Conservation (phyloP, 2,329 filamentous ascomycete genomes). For the Diaporthe aspalathi region DNA sequence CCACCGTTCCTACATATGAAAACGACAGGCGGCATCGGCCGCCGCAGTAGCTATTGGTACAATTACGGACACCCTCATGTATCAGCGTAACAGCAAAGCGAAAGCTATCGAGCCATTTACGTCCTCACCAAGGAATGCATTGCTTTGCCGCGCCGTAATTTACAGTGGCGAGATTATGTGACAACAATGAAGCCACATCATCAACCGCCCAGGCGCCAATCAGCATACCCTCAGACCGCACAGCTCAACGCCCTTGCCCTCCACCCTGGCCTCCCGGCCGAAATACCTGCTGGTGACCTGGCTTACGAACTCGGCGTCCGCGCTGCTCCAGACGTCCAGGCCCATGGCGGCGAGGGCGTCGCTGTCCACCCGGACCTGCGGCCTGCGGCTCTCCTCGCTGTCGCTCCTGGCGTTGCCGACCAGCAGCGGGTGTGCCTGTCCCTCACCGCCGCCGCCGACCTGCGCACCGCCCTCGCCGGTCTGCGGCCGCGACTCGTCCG, state of each 20-base stretch:
- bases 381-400: conserved; percentile 50
- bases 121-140: background rate
- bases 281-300: conserved; percentile 75
- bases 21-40: background rate
- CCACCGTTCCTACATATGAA: background rate
- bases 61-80: background rate
- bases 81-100: background rate
- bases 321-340: conserved; percentile 80
- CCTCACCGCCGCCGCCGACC: conserved; percentile 43
- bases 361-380: conserved; percentile 66
- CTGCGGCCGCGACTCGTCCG: conserved; percentile 47
- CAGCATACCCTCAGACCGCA: conserved; percentile 78
- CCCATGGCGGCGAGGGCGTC: conserved; percentile 78
- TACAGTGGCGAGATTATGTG: conserved; percentile 11
- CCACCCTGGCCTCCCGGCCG: conserved; percentile 69
- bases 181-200: conserved; percentile 5
- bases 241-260: conserved; percentile 78
- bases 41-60: background rate
- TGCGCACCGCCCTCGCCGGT: conserved; percentile 43
- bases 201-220: conserved; percentile 36
- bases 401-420: conserved; percentile 38
- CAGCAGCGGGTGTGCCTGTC: conserved; percentile 41
- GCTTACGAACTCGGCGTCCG: conserved; percentile 75
- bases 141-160: background rate
- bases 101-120: background rate